phyloP scores from a whole-genome alignment of 306 rosid genomes.

The Cyamopsis tetragonoloba region DNA sequence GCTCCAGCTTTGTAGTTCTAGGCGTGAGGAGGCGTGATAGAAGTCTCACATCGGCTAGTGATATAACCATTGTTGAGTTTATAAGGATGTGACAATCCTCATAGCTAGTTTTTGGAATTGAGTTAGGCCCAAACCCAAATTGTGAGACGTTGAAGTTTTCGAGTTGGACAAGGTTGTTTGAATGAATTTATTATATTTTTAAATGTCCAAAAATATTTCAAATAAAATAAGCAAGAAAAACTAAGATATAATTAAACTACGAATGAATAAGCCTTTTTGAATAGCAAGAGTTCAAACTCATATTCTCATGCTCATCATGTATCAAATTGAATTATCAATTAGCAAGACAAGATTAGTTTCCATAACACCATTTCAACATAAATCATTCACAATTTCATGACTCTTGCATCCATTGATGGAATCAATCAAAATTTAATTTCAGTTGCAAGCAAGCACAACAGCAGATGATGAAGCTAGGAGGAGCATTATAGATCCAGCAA shows the following conservation, averaged over 20 bases:
- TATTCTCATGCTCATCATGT: neutral
- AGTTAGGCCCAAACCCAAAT: too few relatives aligned
- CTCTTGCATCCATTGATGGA: neutral
- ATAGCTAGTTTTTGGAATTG: too few relatives aligned
- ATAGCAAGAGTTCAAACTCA: neutral
- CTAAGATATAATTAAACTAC: neutral
- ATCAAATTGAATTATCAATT: neutral
- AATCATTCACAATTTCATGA: neutral
- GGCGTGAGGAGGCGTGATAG: too few relatives aligned
- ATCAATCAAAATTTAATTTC: too few relatives aligned
- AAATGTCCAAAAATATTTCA: neutral
- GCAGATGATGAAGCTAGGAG: conserved; percentile 55
- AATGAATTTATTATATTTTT: neutral
- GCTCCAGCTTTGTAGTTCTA: too few relatives aligned
- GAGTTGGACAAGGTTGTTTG: too few relatives aligned
- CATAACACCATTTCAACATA: neutral
- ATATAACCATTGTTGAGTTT: too few relatives aligned
- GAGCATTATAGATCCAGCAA: conserved; percentile 61
- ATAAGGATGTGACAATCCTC: too few relatives aligned
- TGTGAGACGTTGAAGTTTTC: too few relatives aligned
- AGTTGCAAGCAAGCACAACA: conserved; percentile 71
- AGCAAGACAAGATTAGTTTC: neutral
- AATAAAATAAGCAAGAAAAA: neutral
- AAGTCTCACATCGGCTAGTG: too few relatives aligned
- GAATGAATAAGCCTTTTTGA: neutral